phyloP scores from a whole-genome alignment of 2,329 filamentous ascomycete genomes.

The Exophiala viscosa region DNA sequence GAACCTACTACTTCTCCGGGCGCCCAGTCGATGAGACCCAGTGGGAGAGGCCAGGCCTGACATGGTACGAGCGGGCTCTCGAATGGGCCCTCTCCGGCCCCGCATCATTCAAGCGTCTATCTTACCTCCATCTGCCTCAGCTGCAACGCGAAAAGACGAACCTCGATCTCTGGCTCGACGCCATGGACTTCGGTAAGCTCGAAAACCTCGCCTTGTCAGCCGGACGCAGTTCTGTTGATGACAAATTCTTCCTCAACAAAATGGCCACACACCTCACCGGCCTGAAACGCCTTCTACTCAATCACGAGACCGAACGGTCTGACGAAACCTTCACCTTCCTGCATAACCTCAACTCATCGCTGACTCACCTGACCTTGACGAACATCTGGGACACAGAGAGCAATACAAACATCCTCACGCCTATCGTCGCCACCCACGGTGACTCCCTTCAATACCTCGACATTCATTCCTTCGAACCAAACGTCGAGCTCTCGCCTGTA shows the following conservation, averaged over 20 bases:
- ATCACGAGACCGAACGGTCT: not conserved
- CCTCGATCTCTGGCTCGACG: not conserved
- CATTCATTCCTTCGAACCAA: not conserved
- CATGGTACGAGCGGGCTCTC: not conserved
- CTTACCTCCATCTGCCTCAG: not conserved
- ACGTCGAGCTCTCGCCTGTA: not conserved
- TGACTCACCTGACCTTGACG: not conserved
- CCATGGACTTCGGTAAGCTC: slow-evolving; percentile 1
- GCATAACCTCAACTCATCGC: not conserved
- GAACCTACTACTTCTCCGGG: not conserved
- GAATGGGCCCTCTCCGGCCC: not conserved
- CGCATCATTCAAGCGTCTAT: not conserved
- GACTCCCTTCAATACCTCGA: not conserved
- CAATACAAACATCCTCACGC: not conserved
- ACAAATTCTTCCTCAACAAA: not conserved
- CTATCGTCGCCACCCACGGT: not conserved
- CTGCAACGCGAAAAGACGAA: not conserved
- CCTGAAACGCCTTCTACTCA: not conserved
- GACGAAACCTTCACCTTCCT: not conserved
- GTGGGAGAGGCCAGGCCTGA: too few relatives aligned
- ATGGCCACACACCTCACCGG: not conserved
- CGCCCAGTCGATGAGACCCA: too few relatives aligned
- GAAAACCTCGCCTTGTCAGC: not conserved
- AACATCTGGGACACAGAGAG: not conserved
- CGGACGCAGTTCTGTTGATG: not conserved